phyloP scores from a whole-genome alignment of 169 alveolate species.

The Plasmodium vinckei region DNA sequence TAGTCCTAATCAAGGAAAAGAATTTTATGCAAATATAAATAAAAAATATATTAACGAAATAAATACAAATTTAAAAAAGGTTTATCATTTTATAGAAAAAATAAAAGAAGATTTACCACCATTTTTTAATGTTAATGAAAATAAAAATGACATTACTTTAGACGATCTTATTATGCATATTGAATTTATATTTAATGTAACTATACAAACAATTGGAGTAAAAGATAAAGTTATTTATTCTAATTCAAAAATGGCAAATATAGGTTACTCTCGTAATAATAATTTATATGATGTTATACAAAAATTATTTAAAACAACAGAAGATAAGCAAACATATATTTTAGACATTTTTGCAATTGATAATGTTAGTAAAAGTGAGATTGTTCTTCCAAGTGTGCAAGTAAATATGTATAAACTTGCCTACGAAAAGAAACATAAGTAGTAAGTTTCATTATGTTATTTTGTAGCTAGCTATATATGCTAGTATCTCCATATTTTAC shows the following conservation, averaged over 20 bases:
- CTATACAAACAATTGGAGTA: conserved; percentile 50
- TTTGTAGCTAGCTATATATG: too few species aligned
- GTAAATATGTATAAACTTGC: conserved; percentile 20
- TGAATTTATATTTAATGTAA: conserved; percentile 38
- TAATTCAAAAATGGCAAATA: conserved; percentile 8
- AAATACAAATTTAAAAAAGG: not conserved
- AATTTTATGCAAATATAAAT: too few species aligned
- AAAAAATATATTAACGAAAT: not conserved
- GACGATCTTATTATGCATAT: conserved; percentile 32
- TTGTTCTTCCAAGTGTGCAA: conserved; percentile 44
- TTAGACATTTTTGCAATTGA: conserved; percentile 43
- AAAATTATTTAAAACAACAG: conserved; percentile 3
- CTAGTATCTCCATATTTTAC: too few species aligned
- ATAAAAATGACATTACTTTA: conserved; percentile 36
- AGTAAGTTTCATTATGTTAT: too few species aligned
- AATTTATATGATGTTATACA: conserved; percentile 21
- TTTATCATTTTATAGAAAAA: not conserved
- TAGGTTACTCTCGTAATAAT: not conserved
- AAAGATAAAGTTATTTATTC: conserved; percentile 60
- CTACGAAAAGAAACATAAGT: too few species aligned
- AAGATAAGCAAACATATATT: conserved; percentile 4
- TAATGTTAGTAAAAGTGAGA: conserved; percentile 10
- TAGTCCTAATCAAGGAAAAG: too few species aligned
- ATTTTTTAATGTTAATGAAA: not conserved
- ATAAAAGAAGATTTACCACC: not conserved